phyloP scores from a whole-genome alignment of 495 filamentous ascomycete species.

The Penicillium ochrochloron region DNA sequence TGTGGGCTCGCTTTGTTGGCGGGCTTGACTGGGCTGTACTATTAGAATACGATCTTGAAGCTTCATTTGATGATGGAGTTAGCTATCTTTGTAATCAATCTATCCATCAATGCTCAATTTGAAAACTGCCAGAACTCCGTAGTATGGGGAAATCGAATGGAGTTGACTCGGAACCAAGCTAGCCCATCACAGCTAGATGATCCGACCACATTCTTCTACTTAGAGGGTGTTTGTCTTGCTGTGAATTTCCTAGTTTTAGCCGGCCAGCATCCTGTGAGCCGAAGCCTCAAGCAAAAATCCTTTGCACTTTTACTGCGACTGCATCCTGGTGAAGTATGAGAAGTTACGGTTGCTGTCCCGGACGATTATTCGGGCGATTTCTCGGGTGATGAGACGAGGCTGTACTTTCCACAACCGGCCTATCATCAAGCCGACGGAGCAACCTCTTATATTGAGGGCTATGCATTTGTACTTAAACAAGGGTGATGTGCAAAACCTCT shows the following conservation, averaged over 20 bases:
- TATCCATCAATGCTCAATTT: constrained; percentile 4
- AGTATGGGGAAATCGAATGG: too few species aligned
- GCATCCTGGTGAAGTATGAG: not conserved
- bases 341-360: not conserved
- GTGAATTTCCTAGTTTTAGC: too few species aligned
- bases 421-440: constrained; percentile 9
- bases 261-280: not conserved
- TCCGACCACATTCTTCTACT: too few species aligned
- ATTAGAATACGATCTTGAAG: constrained; percentile 7
- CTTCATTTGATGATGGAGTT: constrained; percentile 1
- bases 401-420: not conserved
- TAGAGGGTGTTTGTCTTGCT: too few species aligned
- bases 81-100: constrained; percentile 3
- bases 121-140: not conserved
- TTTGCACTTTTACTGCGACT: not conserved
- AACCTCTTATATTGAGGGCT: not conserved
- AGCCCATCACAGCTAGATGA: too few species aligned
- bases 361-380: constrained; percentile 8
- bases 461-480: not conserved
- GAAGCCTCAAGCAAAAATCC: not conserved
- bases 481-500: not conserved
- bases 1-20: too few species aligned
- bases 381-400: constrained; percentile 1
- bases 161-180: too few species aligned
- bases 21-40: not conserved